A percentile compares a stretch with the other conserved stretches of the same genome.
phyloP scores from a whole-genome alignment of 768 basidiomycete species.

The Leccinum olivaceopallidum region DNA sequence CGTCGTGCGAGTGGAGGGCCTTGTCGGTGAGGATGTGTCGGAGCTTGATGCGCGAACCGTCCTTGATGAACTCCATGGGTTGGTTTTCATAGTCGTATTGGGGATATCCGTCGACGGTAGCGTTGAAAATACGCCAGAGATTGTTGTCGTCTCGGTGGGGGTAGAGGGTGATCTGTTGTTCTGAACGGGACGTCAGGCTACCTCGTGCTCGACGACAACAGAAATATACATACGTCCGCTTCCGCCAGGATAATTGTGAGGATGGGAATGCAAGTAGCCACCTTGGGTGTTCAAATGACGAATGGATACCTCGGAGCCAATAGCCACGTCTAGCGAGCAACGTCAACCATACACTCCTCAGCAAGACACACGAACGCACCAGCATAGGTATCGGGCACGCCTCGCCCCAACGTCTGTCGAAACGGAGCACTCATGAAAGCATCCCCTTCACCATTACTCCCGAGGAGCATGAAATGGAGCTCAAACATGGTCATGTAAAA shows the following conservation, averaged over 20 bases:
- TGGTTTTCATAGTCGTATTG: slow-evolving; percentile 49
- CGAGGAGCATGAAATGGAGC: slow-evolving; percentile 88
- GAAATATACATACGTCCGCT: slow-evolving; percentile 69
- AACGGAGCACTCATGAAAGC: slow-evolving; percentile 99
- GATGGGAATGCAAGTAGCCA: slow-evolving; percentile 97
- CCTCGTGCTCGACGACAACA: neutral
- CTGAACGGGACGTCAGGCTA: slow-evolving; percentile 40
- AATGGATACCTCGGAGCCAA: slow-evolving; percentile 81
- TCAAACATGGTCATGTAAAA: slow-evolving; percentile 99
- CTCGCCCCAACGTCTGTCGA: slow-evolving; percentile 87
- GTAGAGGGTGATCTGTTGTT: slow-evolving; percentile 99
- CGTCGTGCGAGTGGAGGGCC: slow-evolving; percentile 91
- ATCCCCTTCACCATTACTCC: slow-evolving; percentile 93
- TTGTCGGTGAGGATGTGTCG: slow-evolving; percentile 81
- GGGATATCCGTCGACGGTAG: slow-evolving; percentile 47
- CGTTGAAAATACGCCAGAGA: slow-evolving; percentile 83
- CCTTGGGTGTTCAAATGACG: slow-evolving; percentile 97
- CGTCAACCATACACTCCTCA: neutral
- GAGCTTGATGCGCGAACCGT: slow-evolving; percentile 74
- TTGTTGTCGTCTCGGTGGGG: slow-evolving; percentile 99
- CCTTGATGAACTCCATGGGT: slow-evolving; percentile 63
- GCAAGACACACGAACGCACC: slow-evolving; percentile 49
- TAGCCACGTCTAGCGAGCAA: slow-evolving; percentile 61
- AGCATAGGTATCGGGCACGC: slow-evolving; percentile 92
- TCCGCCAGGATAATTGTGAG: slow-evolving; percentile 86